Evolutionary conservation across 306 rosid genomes (phyloP), one percentile per base, ranked within the genome.

Genomic region (Dicorynia guianensis): DNA sequence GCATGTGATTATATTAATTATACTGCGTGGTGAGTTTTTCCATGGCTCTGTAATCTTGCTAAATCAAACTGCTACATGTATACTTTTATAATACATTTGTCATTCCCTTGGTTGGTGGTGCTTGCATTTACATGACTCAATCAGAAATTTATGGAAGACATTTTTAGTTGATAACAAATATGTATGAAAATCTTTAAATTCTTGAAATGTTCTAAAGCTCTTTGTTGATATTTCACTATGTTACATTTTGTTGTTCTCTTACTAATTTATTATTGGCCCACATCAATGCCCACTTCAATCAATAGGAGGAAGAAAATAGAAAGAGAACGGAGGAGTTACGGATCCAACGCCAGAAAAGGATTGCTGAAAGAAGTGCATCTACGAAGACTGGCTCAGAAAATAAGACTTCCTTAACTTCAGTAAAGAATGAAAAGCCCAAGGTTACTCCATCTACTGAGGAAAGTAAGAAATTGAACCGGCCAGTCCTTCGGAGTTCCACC

Each of bases 301-400:
- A 5, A 67, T 39, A 96, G 99, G 99, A 96, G 74, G 98, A 96
- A 83, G 98, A 90, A 79, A 88, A 38, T 71, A 96, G 89, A 83
- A 90, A 77, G 85, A 90, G 81, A 83, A 69, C 49, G 85, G 98
- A 96, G 82, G 98, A 87, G 79, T 56, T 87, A 42, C 65, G 40
- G 66, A 72, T 77, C 71, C 83, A 89, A 72, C 89, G 99, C 56
- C 99, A 96, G 87, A 90, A 86, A 85, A 87, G 99, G 85, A 96
- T 96, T 78, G 92, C 97, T n/a, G 98, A 92, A 85, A 83, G 97
- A 86, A 87, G 96, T 76, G 57, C 88, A 43, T 50, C 86, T 38
- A 89, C 80, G 85, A 85, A 83, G 63, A 82, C 78, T 65, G 88
- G 78, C 48, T 39, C 66, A 30, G 83, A 61, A 43, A 82, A 82